A percentile compares a stretch with the other conserved stretches of the same genome.
Conservation (phyloP, 768 basidiomycete species). For the Podaxis mareebaensis region DNA sequence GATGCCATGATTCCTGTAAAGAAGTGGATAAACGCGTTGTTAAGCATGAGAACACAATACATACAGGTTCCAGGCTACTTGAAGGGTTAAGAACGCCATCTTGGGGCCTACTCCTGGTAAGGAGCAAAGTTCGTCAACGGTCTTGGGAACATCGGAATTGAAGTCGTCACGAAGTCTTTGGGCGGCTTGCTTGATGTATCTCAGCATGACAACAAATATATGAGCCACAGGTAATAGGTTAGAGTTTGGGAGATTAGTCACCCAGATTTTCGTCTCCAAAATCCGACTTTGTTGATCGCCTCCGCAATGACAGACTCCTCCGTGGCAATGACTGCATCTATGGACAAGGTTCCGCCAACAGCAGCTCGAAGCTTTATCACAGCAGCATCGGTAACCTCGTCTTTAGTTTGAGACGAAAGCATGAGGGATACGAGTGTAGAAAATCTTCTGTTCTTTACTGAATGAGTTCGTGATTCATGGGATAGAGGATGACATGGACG, state of each 20-base stretch:
- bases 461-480: neutral
- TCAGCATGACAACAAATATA: slow-evolving; percentile 25
- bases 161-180: slow-evolving; percentile 69
- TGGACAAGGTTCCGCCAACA: slow-evolving; percentile 77
- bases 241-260: slow-evolving; percentile 34
- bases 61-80: slow-evolving; percentile 83
- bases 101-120: slow-evolving; percentile 94
- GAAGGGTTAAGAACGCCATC: slow-evolving; percentile 88
- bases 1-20: slow-evolving; percentile 76
- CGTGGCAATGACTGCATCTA: slow-evolving; percentile 68
- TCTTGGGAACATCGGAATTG: slow-evolving; percentile 84
- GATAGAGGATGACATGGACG: slow-evolving; percentile 5
- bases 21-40: neutral
- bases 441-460: slow-evolving; percentile 73
- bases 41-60: slow-evolving; percentile 23
- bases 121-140: slow-evolving; percentile 84
- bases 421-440: slow-evolving; percentile 89
- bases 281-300: slow-evolving; percentile 88
- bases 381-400: slow-evolving; percentile 83
- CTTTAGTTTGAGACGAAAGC: slow-evolving; percentile 96
- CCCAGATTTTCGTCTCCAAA: slow-evolving; percentile 88
- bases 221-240: neutral
- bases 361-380: slow-evolving; percentile 69
- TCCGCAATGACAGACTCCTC: slow-evolving; percentile 62
- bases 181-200: slow-evolving; percentile 77